Conservation (phyloP, 2,329 filamentous ascomycete species). For the Pyricularia pennisetigena region DNA sequence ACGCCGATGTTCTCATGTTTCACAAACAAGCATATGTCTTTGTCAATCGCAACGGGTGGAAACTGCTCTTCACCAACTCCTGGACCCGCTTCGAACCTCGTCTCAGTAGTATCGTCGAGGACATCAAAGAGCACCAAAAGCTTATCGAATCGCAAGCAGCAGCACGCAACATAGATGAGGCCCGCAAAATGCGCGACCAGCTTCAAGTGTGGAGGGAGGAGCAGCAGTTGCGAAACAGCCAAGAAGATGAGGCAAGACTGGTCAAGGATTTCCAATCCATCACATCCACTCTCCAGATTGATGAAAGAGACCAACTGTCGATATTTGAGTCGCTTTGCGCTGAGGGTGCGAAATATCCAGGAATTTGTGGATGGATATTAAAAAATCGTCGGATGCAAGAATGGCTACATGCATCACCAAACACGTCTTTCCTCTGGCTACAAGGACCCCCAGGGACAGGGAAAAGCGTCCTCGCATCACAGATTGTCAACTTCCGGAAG, state of each 20-base stretch:
- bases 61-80: slow-evolving; percentile 22
- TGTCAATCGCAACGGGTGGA: slow-evolving; percentile 20
- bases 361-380: slow-evolving; percentile 23
- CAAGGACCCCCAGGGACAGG: slow-evolving; percentile 24
- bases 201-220: slow-evolving; percentile 16
- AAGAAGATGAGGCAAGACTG: slow-evolving; percentile 14
- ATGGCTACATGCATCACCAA: slow-evolving; percentile 15
- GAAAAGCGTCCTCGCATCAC: slow-evolving; percentile 22
- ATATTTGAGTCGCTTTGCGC: slow-evolving; percentile 18
- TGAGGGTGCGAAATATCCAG: slow-evolving; percentile 16
- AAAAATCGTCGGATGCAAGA: slow-evolving; percentile 15
- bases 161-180: slow-evolving; percentile 18
- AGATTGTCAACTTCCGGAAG: slow-evolving; percentile 19
- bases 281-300: slow-evolving; percentile 17
- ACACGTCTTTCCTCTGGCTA: slow-evolving; percentile 18
- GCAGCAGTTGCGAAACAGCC: slow-evolving; percentile 10
- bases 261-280: slow-evolving; percentile 16
- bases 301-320: slow-evolving; percentile 19
- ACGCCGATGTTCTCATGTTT: slow-evolving; percentile 37
- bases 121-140: slow-evolving; percentile 19
- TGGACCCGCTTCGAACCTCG: slow-evolving; percentile 26
- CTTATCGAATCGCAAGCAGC: slow-evolving; percentile 23
- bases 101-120: slow-evolving; percentile 22
- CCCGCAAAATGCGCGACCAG: slow-evolving; percentile 13
- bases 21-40: slow-evolving; percentile 36